Evolutionary conservation across 768 basidiomycete genomes (phyloP), one percentile per base, ranked within the genome.

Genomic region (Hericium erinaceus): DNA sequence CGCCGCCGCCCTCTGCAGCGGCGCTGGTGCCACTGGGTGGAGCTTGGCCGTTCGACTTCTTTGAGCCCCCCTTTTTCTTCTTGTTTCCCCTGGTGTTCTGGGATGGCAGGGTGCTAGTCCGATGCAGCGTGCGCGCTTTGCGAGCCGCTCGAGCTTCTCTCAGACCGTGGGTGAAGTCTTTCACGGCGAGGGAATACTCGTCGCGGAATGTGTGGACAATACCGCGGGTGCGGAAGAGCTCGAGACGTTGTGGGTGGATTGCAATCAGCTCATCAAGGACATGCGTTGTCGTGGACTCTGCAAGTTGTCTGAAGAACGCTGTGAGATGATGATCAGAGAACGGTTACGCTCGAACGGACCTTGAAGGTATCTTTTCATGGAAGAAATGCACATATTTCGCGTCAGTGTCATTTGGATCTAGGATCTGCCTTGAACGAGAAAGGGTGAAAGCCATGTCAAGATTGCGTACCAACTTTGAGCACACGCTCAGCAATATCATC

Each of bases 351-450:
- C n/a, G 6, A 51, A 73, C 79, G 59, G 60, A 93, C 91, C 92
- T 79, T 56, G 92, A 94, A 20, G 92, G 92, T 62, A 95, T 95
- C 73, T 92, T 94, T 67, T 95, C 92, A 64, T 95, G 92, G 72
- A 95, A 95, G 68, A 95, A 95, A 65, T 93, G 87, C 2, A 95
- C 91, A 67, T 94, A 93, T 75, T 79, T 82, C 12, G 92, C 91
- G 64, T 93, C 89, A 9, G 78, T 63, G 62, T 93, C 87, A 60
- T 77, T 74, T 0, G 89, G 88, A 67, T 93, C 92, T 91, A 58
- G 28, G 20, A 28, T 28, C 10, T 15, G 24, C 38, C 55, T 39
- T 16, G 48, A n/a, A 49, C 20, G 39, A 40, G 48, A n/a, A 39
- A n/a, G 53, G n/a, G 26, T 48, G 52, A 53, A n/a, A 9, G 39